Base-by-base conservation (phyloP, 257 asterid species). In the Gentiana macrophylla region DNA sequence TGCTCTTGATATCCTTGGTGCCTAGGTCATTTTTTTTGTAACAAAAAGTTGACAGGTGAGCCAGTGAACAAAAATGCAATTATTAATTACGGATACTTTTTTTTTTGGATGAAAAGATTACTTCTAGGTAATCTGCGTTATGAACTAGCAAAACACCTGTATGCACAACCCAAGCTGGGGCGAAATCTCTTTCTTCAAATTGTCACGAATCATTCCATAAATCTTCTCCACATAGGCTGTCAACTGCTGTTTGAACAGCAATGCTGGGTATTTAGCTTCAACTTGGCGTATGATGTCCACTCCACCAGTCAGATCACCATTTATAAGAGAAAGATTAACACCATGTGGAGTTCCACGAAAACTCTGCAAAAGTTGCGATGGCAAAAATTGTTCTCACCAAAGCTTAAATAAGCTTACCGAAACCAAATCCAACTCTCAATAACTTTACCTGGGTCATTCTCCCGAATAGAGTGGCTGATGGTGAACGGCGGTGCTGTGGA, bases 251-350 rank as follows among this genome's bases (percentile, higher is more conserved):
- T 86, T 91, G 70, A 91, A 91, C 54, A 91, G 82, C 66, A 92
- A 75, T 13, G 99, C 97, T 37, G 99, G 99, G 84, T 92, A 92
- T 60, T 88, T 92, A 63, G 99, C 99, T 73, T 92, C 99, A 69
- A 92, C 97, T 74, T 85, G 95, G 61, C 82, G 84, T 60, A 81
- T 67, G 53, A 73, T 67, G 60, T 72, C 78, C 68, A 59, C 75
- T 56, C 77, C 72, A 65, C 86, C 78, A 47, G 80, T 70, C 41
- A 86, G 64, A 60, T 83, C 92, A 62, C 75, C 93, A 62, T 56
- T 73, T 61, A 83, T 68, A 48, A 79, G 67, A 57, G 97, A 81
- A 68, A 88, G 81, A 78, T 81, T 73, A 57, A 80, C 85, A 5
- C 84, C 86, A 41, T 77, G 88, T 53, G 94, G 97, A 12, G 86